Base-by-base conservation (phyloP, 164 flowering plant genomes). In the Berberis thunbergii region DNA sequence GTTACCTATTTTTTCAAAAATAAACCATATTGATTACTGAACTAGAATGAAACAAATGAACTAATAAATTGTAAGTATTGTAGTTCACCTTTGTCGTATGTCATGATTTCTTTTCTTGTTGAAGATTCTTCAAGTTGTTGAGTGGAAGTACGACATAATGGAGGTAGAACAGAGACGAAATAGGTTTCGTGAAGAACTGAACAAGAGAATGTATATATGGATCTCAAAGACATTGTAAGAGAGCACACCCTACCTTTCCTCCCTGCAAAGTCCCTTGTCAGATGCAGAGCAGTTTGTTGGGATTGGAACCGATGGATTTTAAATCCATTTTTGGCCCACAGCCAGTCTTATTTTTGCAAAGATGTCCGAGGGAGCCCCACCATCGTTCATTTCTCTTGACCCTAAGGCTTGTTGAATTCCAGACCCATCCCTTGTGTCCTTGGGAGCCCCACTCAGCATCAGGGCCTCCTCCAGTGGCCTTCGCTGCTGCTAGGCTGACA, bases 291-390 rank as follows among this genome's bases (percentile, higher is more conserved):
- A 8, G 83, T 83, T 43, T 83, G 83, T 69, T 69, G 77, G 57
- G 84, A 79, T 45, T 83, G 87, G 87, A 78, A 74, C 61, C 69
- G 61, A 6, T 68, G 61, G 61, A 79, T 80, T 39, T 57, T 73
- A 4, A 62, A 60, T 53, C 87, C 84, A 4, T 80, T 83, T 66
- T 79, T 83, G 64, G 77, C 74, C 40, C 84, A 83, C 74, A 80
- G 64, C 45, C 84, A 83, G 64, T 73, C 84, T 40, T 56, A 55
- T 63, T 67, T 57, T 6, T 77, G 55, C 59, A 69, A 45, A 4
- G 48, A 61, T 38, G 7, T 3, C 49, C 10, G 26, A 40, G 4
- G 54, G 67, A 4, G 60, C 46, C 1, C 54, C 57, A 39, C 74
- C 78, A 46, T 61, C 72, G 7, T 79, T 83, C 58, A 40, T 80